These are phyloP conservation scores for Peniophora sp. DNA, from an alignment of 1,284 basidiomycete genomes.

Conservation along the genomic window DNA sequence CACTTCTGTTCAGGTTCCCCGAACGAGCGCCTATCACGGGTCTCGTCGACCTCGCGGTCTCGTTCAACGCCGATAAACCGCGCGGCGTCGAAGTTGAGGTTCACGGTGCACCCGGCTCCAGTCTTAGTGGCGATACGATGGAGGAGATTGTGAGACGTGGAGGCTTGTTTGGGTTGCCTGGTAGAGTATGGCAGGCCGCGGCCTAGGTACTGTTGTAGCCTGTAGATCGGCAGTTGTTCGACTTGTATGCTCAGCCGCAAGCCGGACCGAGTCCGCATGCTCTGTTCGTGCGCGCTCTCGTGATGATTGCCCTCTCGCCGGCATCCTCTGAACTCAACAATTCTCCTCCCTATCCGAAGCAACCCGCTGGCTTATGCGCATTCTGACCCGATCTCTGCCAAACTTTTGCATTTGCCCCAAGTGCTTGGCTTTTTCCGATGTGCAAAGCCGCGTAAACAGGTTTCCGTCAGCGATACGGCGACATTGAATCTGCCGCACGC, in stretches of 20 bases:
- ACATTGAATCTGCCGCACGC: too few species aligned
- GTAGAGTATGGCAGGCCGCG: constrained; percentile 23
- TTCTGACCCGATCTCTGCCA: too few species aligned
- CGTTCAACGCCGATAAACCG: constrained; percentile 40
- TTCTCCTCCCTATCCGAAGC: too few species aligned
- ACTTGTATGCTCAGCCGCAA: not conserved
- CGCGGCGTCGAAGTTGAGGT: constrained; percentile 47
- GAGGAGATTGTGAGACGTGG: constrained; percentile 38
- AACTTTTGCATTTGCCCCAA: too few species aligned
- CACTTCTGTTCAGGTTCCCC: constrained; percentile 42
- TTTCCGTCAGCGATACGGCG: too few species aligned
- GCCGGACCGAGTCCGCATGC: too few species aligned
- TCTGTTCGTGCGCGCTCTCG: too few species aligned
- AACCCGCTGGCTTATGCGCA: too few species aligned
- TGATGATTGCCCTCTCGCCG: too few species aligned
- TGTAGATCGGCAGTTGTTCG: not conserved
- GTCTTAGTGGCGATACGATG: constrained; percentile 38
- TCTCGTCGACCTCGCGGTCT: constrained; percentile 46
- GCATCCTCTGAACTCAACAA: too few species aligned
- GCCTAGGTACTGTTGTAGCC: constrained; percentile 13
- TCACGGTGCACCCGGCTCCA: constrained; percentile 48
- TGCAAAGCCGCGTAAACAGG: too few species aligned
- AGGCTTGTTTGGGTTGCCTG: constrained; percentile 26
- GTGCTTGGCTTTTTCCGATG: too few species aligned
- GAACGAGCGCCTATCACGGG: constrained; percentile 55